Evolutionary conservation across 441 rosid species (phyloP).

Genomic region (Omphalea diandra): DNA sequence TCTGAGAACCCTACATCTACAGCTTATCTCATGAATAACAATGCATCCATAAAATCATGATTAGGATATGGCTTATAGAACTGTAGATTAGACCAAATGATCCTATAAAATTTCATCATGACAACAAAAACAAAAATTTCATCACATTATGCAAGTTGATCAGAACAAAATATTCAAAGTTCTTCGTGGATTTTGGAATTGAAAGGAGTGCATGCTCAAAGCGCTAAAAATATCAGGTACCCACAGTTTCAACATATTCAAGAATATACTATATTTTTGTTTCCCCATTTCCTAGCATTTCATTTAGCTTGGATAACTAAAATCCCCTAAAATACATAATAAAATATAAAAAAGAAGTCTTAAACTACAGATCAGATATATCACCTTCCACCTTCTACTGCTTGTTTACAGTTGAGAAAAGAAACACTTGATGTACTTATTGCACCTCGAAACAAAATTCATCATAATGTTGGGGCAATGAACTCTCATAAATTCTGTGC

Average conservation of each 20-base stretch:
- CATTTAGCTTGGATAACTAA: constrained; percentile 15
- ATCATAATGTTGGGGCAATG: constrained; percentile 20
- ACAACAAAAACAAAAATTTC: background rate
- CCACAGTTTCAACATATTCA: constrained; percentile 8
- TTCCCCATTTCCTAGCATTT: constrained; percentile 23
- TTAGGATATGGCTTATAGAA: background rate
- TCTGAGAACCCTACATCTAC: too few relatives aligned
- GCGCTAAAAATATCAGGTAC: background rate
- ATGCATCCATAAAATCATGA: background rate
- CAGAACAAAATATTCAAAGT: background rate
- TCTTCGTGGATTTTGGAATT: background rate
- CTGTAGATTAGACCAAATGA: background rate
- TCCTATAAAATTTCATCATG: background rate
- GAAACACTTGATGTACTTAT: constrained; percentile 29
- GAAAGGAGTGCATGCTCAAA: background rate
- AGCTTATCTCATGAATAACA: too few relatives aligned
- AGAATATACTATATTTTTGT: constrained; percentile 14
- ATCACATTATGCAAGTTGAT: background rate
- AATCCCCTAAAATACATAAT: constrained; percentile 24
- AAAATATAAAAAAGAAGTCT: background rate
- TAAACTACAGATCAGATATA: constrained; percentile 22
- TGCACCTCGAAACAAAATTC: constrained; percentile 34
- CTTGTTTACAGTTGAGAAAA: constrained; percentile 24
- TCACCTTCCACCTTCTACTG: constrained; percentile 17
- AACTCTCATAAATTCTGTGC: constrained; percentile 19